Evolutionary conservation across 2,329 filamentous ascomycete species (phyloP).

Genomic region (Fusarium annulatum): DNA sequence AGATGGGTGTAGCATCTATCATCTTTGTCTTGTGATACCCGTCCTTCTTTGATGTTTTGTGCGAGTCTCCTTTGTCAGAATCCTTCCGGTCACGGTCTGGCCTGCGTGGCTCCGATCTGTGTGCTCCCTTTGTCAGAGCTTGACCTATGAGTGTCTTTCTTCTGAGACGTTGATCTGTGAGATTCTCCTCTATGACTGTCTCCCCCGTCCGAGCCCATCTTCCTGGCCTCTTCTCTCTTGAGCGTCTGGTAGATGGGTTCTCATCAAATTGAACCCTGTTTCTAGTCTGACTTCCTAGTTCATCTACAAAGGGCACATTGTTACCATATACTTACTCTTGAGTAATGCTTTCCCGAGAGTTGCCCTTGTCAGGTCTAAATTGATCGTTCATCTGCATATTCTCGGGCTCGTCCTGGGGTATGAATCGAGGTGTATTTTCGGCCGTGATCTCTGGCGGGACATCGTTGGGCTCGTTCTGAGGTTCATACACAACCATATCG

Average conservation of each 20-base stretch:
- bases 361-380: rapidly evolving
- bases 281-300: rapidly evolving
- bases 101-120: too few species aligned
- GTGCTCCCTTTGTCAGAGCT: not conserved
- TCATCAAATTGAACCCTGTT: not conserved
- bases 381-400: not conserved
- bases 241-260: too few species aligned
- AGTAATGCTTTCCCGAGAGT: rapidly evolving
- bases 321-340: not conserved
- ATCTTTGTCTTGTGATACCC: too few species aligned
- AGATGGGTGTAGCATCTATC: too few species aligned
- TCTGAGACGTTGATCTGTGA: not conserved
- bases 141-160: not conserved
- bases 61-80: too few species aligned
- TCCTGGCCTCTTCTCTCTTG: rapidly evolving
- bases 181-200: not conserved
- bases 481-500: not conserved
- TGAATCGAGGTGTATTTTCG: not conserved
- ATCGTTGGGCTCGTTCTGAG: not conserved
- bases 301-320: rapidly evolving
- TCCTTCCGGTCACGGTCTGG: too few species aligned
- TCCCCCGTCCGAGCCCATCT: rapidly evolving
- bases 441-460: too few species aligned
- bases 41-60: too few species aligned
- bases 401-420: not conserved